Conservation (phyloP, 768 basidiomycete genomes). For the Russula virescens region DNA sequence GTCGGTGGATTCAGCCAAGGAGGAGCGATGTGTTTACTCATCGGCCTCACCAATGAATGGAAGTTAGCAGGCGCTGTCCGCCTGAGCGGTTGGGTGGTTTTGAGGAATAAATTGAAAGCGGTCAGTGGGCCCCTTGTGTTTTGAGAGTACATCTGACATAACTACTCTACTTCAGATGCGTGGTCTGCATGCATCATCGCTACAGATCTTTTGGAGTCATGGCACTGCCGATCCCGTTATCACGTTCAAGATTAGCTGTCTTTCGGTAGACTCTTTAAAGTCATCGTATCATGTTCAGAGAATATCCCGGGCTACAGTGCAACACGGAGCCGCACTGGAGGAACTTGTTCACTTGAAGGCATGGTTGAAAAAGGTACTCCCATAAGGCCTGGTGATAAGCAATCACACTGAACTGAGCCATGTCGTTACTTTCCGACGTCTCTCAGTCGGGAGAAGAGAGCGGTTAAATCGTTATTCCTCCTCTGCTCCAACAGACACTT, state of each 20-base stretch:
- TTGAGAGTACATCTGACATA: neutral
- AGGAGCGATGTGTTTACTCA: constrained; percentile 69
- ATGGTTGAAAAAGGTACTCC: constrained; percentile 63
- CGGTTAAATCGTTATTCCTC: no score
- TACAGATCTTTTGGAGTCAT: constrained; percentile 85
- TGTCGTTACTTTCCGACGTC: no score
- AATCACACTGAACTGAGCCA: no score
- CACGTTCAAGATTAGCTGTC: constrained; percentile 44
- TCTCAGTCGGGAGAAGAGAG: no score
- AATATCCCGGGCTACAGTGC: constrained; percentile 59
- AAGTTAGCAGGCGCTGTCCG: constrained; percentile 67
- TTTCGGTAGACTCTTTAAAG: constrained; percentile 56
- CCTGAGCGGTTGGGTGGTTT: constrained; percentile 76
- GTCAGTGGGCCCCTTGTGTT: constrained; percentile 37
- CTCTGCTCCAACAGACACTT: no score
- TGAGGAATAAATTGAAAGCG: constrained; percentile 57
- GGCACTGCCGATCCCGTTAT: constrained; percentile 75
- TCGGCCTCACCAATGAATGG: constrained; percentile 59
- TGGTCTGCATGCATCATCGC: constrained; percentile 49
- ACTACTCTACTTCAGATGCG: constrained; percentile 51
- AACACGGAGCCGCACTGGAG: constrained; percentile 58
- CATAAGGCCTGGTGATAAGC: constrained; percentile 19
- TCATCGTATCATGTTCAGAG: constrained; percentile 56
- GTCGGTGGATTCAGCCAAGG: constrained; percentile 91
- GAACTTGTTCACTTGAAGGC: constrained; percentile 65